A percentile compares a stretch with the other conserved stretches of the same genome.
Conservation (phyloP, 1,284 basidiomycete species). For the Malassezia pachydermatis region DNA sequence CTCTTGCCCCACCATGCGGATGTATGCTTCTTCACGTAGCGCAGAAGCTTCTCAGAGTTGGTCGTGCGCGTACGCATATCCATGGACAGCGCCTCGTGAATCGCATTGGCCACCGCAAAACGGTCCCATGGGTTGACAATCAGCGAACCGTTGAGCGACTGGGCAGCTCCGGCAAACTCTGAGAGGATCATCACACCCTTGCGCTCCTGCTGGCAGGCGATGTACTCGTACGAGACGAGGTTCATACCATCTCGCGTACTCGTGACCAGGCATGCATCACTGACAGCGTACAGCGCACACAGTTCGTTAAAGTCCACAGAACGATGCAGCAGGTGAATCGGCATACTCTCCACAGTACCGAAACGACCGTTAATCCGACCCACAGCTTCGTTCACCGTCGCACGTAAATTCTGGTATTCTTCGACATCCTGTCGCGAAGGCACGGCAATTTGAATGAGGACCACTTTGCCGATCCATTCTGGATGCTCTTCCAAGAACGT, state of each 20-base stretch:
- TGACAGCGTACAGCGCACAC: conserved; percentile 88
- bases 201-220: conserved; percentile 81
- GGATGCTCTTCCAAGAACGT: conserved; percentile 93
- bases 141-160: conserved; percentile 53
- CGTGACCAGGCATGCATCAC: conserved; percentile 90
- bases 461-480: conserved; percentile 98
- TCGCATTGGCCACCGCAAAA: conserved; percentile 88
- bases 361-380: conserved; percentile 96
- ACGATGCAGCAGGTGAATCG: conserved; percentile 87
- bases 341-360: conserved; percentile 97
- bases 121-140: conserved; percentile 50
- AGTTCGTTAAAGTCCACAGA: conserved; percentile 85
- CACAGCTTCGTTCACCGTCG: conserved; percentile 92
- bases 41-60: conserved; percentile 89
- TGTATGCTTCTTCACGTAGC: conserved; percentile 50
- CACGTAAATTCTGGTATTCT: conserved; percentile 93
- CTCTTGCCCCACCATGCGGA: conserved; percentile 45
- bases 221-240: conserved; percentile 97
- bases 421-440: conserved; percentile 96
- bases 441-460: conserved; percentile 89
- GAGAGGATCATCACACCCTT: conserved; percentile 96
- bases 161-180: conserved; percentile 95
- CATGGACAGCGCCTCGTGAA: conserved; percentile 88
- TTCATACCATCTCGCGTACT: conserved; percentile 98
- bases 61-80: conserved; percentile 65